Evolutionary conservation across 176 grass and related monocot genomes (phyloP).

Genomic region (Bothriochloa decipiens): DNA sequence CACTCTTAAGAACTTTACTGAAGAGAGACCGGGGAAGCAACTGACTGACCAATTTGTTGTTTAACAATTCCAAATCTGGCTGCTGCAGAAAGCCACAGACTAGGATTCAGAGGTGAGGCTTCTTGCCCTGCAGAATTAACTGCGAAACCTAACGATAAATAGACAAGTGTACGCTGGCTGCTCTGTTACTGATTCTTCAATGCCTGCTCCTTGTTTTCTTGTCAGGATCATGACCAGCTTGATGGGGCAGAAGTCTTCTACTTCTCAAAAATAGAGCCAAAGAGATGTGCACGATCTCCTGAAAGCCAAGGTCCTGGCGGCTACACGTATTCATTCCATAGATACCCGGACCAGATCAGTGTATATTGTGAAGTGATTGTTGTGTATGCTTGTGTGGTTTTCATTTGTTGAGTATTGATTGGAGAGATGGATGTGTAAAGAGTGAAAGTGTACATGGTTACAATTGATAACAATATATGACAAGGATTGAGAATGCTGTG

Average conservation of each 20-base stretch:
- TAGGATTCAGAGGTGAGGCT: constrained; percentile 62
- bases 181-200: background rate
- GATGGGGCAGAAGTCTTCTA: constrained; percentile 30
- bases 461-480: constrained; percentile 11
- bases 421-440: background rate
- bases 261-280: constrained; percentile 15
- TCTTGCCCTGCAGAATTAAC: background rate
- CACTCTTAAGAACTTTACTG: constrained; percentile 57
- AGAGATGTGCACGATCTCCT: background rate
- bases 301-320: constrained; percentile 14
- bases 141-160: constrained; percentile 7
- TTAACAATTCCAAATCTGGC: constrained; percentile 25
- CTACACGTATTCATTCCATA: background rate
- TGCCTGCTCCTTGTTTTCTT: constrained; percentile 8
- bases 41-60: constrained; percentile 59
- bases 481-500: constrained; percentile 6
- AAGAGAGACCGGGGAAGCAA: constrained; percentile 58
- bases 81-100: constrained; percentile 66
- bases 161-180: background rate
- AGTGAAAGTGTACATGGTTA: background rate
- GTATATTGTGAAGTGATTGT: constrained; percentile 23
- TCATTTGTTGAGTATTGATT: constrained; percentile 27
- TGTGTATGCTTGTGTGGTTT: constrained; percentile 21
- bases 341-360: background rate
- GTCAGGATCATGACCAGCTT: constrained; percentile 56